Conservation (phyloP, 345 rosid genomes). For the Litchi chinensis region DNA sequence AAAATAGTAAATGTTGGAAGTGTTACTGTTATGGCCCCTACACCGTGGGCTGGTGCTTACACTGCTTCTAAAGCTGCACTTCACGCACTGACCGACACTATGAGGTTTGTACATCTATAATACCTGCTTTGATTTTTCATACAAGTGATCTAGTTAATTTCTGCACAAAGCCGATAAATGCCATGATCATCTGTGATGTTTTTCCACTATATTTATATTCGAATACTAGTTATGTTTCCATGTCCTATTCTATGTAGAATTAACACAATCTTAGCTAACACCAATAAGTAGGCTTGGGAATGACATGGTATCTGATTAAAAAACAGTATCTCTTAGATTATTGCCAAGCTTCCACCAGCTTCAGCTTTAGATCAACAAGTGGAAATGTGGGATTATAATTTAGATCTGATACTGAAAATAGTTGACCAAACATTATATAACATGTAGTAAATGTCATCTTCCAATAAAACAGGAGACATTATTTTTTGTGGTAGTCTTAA, state of each 20-base stretch:
- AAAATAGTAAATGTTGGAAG: conserved; percentile 83
- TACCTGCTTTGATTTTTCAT: background rate
- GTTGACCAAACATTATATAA: background rate
- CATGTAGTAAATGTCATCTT: no score
- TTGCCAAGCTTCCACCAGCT: background rate
- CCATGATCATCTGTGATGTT: background rate
- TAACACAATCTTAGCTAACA: background rate
- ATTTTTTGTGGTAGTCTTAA: no score
- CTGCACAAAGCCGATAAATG: background rate
- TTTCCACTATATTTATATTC: background rate
- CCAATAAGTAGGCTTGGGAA: background rate
- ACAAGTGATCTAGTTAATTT: background rate
- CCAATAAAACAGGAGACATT: background rate
- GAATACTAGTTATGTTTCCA: background rate
- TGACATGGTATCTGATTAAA: background rate
- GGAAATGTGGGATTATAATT: background rate
- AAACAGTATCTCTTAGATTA: background rate
- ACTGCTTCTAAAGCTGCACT: conserved; percentile 87
- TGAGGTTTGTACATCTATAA: conserved; percentile 52
- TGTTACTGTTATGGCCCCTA: conserved; percentile 52
- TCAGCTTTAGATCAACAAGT: background rate
- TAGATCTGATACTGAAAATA: background rate
- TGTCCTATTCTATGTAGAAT: background rate
- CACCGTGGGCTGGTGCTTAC: conserved; percentile 83
- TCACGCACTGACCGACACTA: conserved; percentile 75